phyloP scores from a whole-genome alignment of 1,284 basidiomycete species.

The Cryptococcus wingfieldii region DNA sequence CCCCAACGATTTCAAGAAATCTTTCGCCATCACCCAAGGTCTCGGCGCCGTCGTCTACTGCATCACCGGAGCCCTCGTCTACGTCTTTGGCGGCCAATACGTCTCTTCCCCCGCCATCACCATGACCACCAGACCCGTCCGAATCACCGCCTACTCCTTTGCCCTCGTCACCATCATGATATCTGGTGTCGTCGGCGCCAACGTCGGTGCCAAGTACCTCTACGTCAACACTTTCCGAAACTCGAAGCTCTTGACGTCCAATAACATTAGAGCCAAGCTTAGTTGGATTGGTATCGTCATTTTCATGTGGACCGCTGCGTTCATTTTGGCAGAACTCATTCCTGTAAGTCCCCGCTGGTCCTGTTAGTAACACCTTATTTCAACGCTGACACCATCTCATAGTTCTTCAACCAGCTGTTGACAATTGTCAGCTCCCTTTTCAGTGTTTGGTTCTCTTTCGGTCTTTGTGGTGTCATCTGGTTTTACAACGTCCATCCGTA shows the following conservation, averaged over 20 bases:
- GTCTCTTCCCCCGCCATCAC: conserved; percentile 38
- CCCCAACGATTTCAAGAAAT: conserved; percentile 44
- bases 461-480: conserved; percentile 38
- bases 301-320: conserved; percentile 38
- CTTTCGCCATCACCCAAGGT: conserved; percentile 36
- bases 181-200: conserved; percentile 39
- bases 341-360: conserved; percentile 12
- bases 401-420: conserved; percentile 45
- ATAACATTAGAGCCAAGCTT: conserved; percentile 25
- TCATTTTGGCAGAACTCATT: conserved; percentile 39
- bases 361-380: background rate
- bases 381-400: background rate
- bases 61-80: conserved; percentile 34
- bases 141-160: conserved; percentile 35
- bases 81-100: conserved; percentile 40
- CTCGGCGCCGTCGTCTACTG: conserved; percentile 29
- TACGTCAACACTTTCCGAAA: conserved; percentile 35
- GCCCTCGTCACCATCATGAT: conserved; percentile 42
- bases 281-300: conserved; percentile 31
- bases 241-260: conserved; percentile 33
- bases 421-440: conserved; percentile 42
- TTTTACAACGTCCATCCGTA: conserved; percentile 31
- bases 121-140: conserved; percentile 32
- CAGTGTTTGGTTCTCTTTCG: conserved; percentile 42
- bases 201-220: conserved; percentile 42